phyloP scores from a whole-genome alignment of 2,329 filamentous ascomycete species.

The Monilinia fructicola region DNA sequence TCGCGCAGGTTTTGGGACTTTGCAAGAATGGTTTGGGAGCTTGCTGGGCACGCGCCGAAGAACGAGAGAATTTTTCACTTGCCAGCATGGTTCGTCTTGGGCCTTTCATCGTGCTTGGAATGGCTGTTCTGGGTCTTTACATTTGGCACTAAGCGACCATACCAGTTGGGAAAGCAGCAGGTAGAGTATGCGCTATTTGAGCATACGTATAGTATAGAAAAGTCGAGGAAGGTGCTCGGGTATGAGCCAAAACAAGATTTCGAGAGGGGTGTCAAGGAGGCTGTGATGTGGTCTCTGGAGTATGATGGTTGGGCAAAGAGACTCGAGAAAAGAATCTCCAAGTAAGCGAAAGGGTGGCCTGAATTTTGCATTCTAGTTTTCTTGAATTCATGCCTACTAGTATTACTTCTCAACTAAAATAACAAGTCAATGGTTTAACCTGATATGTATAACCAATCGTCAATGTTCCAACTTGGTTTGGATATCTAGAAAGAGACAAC shows the following conservation, averaged over 20 bases:
- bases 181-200: constrained; percentile 17
- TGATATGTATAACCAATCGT: background rate
- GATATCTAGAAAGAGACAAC: too few relatives aligned
- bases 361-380: background rate
- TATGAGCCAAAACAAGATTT: constrained; percentile 2
- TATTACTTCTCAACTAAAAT: background rate
- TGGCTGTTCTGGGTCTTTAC: constrained; percentile 16
- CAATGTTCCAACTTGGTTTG: background rate
- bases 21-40: constrained; percentile 15
- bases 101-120: background rate
- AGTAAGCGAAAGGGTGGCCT: background rate
- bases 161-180: constrained; percentile 13
- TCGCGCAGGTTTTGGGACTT: constrained; percentile 7
- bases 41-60: background rate
- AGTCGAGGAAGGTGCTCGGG: background rate
- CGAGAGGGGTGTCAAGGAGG: background rate
- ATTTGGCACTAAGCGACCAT: constrained; percentile 1
- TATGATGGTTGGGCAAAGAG: constrained; percentile 10
- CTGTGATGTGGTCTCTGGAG: constrained; percentile 7
- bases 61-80: background rate
- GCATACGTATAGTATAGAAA: constrained; percentile 8
- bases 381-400: background rate
- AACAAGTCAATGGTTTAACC: background rate
- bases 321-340: background rate
- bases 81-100: constrained; percentile 8